Evolutionary conservation across 2,329 filamentous ascomycete genomes (phyloP).

Genomic region (Thelonectria olida): DNA sequence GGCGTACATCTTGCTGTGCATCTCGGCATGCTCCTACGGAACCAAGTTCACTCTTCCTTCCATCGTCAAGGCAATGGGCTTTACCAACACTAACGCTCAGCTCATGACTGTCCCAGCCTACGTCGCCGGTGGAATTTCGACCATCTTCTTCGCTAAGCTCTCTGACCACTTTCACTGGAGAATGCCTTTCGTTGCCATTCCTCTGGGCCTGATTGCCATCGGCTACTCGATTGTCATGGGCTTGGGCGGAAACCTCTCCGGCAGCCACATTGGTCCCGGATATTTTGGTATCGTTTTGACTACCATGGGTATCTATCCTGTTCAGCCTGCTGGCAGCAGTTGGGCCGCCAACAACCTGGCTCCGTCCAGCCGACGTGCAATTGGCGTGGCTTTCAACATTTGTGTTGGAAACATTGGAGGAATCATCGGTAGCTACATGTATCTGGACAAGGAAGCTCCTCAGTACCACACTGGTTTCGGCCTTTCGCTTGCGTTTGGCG

Average conservation of each 20-base stretch:
- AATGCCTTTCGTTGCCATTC: constrained; percentile 36
- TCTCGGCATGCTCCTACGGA: constrained; percentile 39
- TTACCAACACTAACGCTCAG: constrained; percentile 40
- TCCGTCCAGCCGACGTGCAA: constrained; percentile 8
- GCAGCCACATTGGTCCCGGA: too few species aligned
- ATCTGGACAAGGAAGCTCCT: not conserved
- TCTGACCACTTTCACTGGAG: constrained; percentile 67
- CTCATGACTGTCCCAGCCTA: constrained; percentile 66
- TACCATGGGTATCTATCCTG: too few species aligned
- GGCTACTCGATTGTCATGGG: constrained; percentile 33
- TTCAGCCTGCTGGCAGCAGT: too few species aligned
- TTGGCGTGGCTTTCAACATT: constrained; percentile 5
- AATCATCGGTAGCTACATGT: constrained; percentile 17
- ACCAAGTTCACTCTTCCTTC: constrained; percentile 39
- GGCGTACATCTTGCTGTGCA: constrained; percentile 41
- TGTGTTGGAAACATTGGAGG: constrained; percentile 11
- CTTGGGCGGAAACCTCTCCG: too few species aligned
- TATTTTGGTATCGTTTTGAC: too few species aligned
- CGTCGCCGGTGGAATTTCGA: constrained; percentile 69
- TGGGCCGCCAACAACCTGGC: constrained; percentile 6
- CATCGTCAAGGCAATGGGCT: constrained; percentile 39
- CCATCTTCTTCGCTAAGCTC: constrained; percentile 69
- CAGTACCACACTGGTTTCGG: constrained; percentile 3
- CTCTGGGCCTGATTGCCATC: constrained; percentile 30
- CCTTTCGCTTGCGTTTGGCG: not conserved